These are phyloP conservation scores for Prosopis cineraria DNA, from an alignment of 306 rosid species.

Conservation along the genomic window DNA sequence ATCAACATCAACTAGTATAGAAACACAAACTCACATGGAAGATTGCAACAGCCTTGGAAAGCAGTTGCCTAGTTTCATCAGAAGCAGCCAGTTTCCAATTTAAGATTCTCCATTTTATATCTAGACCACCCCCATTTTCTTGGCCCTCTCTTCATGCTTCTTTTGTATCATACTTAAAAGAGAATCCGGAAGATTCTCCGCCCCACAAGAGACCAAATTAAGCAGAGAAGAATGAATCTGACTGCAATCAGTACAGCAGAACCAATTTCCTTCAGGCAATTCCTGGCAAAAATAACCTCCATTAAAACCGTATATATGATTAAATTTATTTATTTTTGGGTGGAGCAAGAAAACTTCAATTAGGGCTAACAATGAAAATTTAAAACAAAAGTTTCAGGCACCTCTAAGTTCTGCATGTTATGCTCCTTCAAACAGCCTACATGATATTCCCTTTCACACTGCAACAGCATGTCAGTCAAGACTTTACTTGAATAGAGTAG, in stretches of 20 bases:
- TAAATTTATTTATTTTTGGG: not conserved
- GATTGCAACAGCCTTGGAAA: slow-evolving; percentile 60
- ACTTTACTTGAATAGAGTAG: slow-evolving; percentile 13
- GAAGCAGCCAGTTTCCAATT: slow-evolving; percentile 53
- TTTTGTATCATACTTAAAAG: slow-evolving; percentile 45
- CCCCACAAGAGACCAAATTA: slow-evolving; percentile 57
- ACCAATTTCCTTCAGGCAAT: slow-evolving; percentile 76
- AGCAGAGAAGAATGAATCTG: slow-evolving; percentile 46
- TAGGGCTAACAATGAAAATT: not conserved
- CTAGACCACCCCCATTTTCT: slow-evolving; percentile 36
- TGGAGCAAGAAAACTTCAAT: not conserved
- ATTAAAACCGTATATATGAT: slow-evolving; percentile 1
- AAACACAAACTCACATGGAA: slow-evolving; percentile 61
- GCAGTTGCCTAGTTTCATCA: slow-evolving; percentile 51
- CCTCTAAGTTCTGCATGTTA: slow-evolving; percentile 62
- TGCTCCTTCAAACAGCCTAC: slow-evolving; percentile 79
- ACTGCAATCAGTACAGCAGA: slow-evolving; percentile 60
- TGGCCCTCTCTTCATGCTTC: slow-evolving; percentile 48
- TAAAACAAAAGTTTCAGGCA: slow-evolving; percentile 1
- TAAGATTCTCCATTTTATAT: slow-evolving; percentile 77
- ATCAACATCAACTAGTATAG: not conserved
- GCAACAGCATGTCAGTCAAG: slow-evolving; percentile 8
- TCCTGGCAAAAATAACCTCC: slow-evolving; percentile 48
- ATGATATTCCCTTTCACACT: slow-evolving; percentile 91
- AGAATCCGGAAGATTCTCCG: slow-evolving; percentile 55